These are phyloP conservation scores for Sporothrix inflata DNA, from an alignment of 2,329 filamentous ascomycete species.

Conservation along the genomic window DNA sequence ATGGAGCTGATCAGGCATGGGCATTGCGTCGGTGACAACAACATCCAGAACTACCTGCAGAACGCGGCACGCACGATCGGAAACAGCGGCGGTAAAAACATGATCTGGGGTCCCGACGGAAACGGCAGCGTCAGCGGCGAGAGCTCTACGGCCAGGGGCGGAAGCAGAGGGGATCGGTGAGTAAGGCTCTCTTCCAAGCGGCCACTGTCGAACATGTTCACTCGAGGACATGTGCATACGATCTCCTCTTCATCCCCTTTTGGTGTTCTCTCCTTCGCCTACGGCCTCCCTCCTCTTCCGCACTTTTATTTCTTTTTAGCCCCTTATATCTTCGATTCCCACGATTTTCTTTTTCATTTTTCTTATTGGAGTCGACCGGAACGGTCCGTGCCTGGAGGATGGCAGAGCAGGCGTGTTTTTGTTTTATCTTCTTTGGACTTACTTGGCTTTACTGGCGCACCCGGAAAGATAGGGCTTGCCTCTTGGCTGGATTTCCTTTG, in stretches of 20 bases:
- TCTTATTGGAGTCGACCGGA: not conserved
- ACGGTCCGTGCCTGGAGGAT: not conserved
- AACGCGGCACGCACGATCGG: constrained; percentile 34
- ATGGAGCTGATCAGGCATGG: constrained; percentile 39
- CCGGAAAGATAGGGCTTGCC: not conserved
- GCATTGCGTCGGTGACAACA: constrained; percentile 35
- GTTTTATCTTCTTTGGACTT: not conserved
- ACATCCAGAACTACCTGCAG: constrained; percentile 39
- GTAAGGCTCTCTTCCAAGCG: too few relatives aligned
- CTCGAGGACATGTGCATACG: not conserved
- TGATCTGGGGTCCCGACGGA: constrained; percentile 32
- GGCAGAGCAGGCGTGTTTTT: not conserved
- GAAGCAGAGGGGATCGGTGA: not conserved
- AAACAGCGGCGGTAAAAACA: constrained; percentile 26
- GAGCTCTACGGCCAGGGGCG: not conserved
- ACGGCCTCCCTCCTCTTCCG: not conserved
- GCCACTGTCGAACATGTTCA: not conserved
- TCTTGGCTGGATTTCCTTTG: not conserved
- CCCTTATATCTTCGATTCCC: not conserved
- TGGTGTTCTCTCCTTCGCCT: not conserved
- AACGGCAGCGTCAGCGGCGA: constrained; percentile 19
- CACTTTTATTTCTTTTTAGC: not conserved
- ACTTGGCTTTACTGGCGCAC: not conserved
- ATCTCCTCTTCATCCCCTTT: not conserved
- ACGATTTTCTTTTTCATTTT: not conserved